A percentile compares a stretch with the other conserved stretches of the same genome.
Conservation (phyloP, 208 protist genomes). For the Porcisia hertigi region DNA sequence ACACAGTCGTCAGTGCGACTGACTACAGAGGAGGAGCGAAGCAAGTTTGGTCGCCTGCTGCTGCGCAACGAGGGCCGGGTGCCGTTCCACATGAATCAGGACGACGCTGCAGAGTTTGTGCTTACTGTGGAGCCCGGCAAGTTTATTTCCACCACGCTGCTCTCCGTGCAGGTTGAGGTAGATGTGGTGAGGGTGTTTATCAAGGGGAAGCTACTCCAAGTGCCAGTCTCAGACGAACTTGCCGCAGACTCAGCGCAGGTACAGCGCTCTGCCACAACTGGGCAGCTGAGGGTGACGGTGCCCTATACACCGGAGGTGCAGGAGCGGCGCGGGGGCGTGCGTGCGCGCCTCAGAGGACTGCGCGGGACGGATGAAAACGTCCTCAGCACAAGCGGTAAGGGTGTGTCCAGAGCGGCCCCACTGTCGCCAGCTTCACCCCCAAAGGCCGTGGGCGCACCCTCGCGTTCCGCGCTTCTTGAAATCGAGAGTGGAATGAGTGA, state of each 20-base stretch:
- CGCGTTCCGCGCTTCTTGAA: constrained; percentile 24
- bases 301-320: constrained; percentile 58
- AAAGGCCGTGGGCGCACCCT: background rate
- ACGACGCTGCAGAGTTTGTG: constrained; percentile 63
- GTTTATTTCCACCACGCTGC: constrained; percentile 94
- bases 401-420: background rate
- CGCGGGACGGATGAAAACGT: constrained; percentile 1
- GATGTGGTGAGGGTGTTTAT: constrained; percentile 88
- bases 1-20: constrained; percentile 47
- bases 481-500: constrained; percentile 20
- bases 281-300: constrained; percentile 82
- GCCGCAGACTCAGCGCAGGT: constrained; percentile 55
- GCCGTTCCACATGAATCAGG: constrained; percentile 83
- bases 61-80: constrained; percentile 94
- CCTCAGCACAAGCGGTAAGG: background rate
- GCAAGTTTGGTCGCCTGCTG: constrained; percentile 87
- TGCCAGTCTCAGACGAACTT: constrained; percentile 89
- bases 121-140: constrained; percentile 89
- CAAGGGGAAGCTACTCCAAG: constrained; percentile 94
- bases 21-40: constrained; percentile 86
- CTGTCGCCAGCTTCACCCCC: background rate
- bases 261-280: constrained; percentile 77
- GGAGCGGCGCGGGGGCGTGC: constrained; percentile 27
- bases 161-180: constrained; percentile 93
- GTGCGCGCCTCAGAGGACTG: constrained; percentile 7